Percentiles rank a stretch among this genome's conserved stretches.
phyloP scores from a whole-genome alignment of 805 yeast genomes.

The Lipomyces starkeyi region DNA sequence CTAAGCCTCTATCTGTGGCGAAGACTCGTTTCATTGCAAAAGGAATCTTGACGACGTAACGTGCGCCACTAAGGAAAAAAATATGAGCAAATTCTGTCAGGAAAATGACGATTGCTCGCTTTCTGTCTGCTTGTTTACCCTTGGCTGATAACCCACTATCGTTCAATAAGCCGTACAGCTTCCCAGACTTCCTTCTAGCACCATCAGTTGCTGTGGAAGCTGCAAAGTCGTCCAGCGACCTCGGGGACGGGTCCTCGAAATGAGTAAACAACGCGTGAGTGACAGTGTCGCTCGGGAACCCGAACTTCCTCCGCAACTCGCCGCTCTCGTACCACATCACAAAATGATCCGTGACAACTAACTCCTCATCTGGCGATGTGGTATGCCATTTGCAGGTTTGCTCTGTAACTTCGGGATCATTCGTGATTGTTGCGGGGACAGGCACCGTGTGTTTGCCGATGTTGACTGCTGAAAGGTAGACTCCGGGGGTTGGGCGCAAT shows the following conservation, averaged over 20 bases:
- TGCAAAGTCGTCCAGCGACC: conserved; percentile 1
- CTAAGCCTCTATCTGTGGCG: conserved; percentile 69
- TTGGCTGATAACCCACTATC: neutral
- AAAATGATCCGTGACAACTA: conserved; percentile 49
- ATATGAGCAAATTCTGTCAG: conserved; percentile 65
- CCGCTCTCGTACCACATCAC: conserved; percentile 60
- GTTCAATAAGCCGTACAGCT: conserved; percentile 8
- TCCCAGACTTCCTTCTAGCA: conserved; percentile 5
- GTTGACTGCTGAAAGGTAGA: conserved; percentile 1
- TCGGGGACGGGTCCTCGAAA: conserved; percentile 47
- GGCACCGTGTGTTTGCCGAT: conserved; percentile 4
- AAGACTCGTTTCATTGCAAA: conserved; percentile 66
- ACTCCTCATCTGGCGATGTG: conserved; percentile 43
- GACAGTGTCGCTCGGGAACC: conserved; percentile 56
- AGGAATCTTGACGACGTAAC: conserved; percentile 69
- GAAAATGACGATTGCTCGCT: conserved; percentile 62
- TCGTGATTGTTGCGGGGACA: neutral
- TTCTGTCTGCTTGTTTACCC: neutral
- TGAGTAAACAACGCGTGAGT: conserved; percentile 66
- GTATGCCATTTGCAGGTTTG: neutral
- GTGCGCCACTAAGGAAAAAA: conserved; percentile 64
- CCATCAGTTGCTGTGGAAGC: conserved; percentile 14
- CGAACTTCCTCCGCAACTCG: conserved; percentile 55
- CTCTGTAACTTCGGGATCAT: neutral
- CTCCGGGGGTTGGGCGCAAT: neutral